Base-by-base conservation (phyloP, 768 basidiomycete species). In the Lentinula boryana region DNA sequence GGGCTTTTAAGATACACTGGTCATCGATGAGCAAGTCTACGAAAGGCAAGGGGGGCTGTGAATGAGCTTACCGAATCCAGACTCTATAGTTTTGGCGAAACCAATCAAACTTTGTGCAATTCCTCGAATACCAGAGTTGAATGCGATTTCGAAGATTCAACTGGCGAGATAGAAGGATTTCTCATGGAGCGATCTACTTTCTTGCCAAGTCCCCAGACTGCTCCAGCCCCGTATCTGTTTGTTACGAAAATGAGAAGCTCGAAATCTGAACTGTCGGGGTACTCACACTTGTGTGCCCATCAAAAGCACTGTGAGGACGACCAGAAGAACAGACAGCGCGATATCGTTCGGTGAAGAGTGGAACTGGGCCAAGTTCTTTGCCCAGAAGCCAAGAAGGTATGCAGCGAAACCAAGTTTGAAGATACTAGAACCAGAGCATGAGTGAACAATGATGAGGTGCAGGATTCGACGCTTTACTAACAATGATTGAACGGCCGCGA, bases 351-450 rank as follows among this genome's bases (percentile, higher is more conserved):
- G 21, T 15, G 40, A 56, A 2, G 54, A 56, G 40, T 56, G 36
- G 54, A 38, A 38, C 15, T 43, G 54, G 6, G 27, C 54, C 12
- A 56, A 35, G 54, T 56, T 16, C 27, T 56, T 35, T 7, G 33
- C 54, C 54, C 54, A 56, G 18, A 36, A 56, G 16, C 12, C 54
- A 23, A 56, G 54, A 40, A 56, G 54, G n/a, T 56, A 56, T 12
- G 40, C 54, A 3, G 54, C 54, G 21, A 56, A 56, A 12, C 33
- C 54, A 15, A 56, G 36, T 43, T 56, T 56, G 23, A 35, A 56
- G n/a, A 40, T 21, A 23, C 54, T 56, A 27, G 23, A 33, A 35
- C 12, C 18, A 56, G 21, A 35, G 52, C 9, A 5, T 12, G 10
- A n/a, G 36, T 40, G 1, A 18, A 16, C 23, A 13, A 9, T 15